Base-by-base conservation (phyloP, 345 rosid genomes). In the Geranium brycei region DNA sequence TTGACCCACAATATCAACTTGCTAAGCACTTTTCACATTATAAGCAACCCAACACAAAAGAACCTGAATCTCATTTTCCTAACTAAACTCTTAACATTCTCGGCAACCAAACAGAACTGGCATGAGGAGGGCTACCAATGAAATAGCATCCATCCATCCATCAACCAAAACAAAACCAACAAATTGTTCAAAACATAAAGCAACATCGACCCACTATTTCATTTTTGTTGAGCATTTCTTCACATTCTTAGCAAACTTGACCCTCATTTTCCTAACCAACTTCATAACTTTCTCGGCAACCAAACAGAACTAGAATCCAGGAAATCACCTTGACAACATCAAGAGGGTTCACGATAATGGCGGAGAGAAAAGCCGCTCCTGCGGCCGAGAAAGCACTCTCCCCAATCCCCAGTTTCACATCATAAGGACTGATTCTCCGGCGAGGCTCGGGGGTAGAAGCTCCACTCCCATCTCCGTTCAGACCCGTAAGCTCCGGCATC, bases 331-430 rank as follows among this genome's bases (percentile, higher is more conserved):
- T 95, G 55, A 71, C 99, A 59, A 95, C 93, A 69, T 95, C 97
- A 0, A 95, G 95, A 68, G 99, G 99, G 70, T 95, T 95, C 62
- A 91, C 88, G 28, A 83, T 77, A 58, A 95, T 73, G 1, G 96
- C 96, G 5, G 97, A 91, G 1, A 91, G 71, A 76, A 95, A 62
- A 8, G 99, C 95, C 1, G 97, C 99, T 3, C 99, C 99, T 4
- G 97, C 97, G 11, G 96, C 99, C 0, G 97, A 88, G 59, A 82
- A 68, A 68, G 87, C 89, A 65, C 95, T 83, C 81, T 76, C 97
- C 15, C 65, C 79, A 8, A 88, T 19, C 40, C 96, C 97, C 60
- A 91, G 66, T 13, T 81, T 79, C 7, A 13, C 58, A n/a, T 77
- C 85, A 40, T 79, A 47, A 19, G 70, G 51, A n/a, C 30, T 72